Conservation (phyloP, 805 yeast species). For the Kodamaea nitidulidarum region DNA sequence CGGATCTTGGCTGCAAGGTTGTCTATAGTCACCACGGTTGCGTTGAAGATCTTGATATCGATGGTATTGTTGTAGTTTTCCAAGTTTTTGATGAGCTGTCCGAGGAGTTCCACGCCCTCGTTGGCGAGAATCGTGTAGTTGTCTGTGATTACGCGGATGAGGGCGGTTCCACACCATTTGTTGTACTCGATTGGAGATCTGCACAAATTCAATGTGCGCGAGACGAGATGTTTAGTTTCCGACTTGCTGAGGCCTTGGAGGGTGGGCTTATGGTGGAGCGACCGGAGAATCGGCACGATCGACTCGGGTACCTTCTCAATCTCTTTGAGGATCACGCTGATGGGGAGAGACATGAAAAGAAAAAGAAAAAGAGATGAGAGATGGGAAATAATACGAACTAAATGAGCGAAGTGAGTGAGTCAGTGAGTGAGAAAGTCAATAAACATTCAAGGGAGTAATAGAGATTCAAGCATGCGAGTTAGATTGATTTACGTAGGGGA, state of each 20-base stretch:
- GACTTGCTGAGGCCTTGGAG: conserved; percentile 44
- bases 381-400: no score
- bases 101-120: conserved; percentile 39
- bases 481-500: no score
- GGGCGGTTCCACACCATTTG: conserved; percentile 59
- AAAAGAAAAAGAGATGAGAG: background rate
- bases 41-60: conserved; percentile 30
- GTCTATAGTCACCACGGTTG: conserved; percentile 39
- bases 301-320: conserved; percentile 6
- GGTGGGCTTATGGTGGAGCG: conserved; percentile 27
- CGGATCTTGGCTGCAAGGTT: conserved; percentile 48
- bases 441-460: background rate
- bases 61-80: conserved; percentile 35
- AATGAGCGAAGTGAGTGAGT: no score
- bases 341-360: conserved; percentile 5
- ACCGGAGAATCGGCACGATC: conserved; percentile 29
- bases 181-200: conserved; percentile 41
- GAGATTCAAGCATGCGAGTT: no score
- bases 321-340: conserved; percentile 4
- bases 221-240: conserved; percentile 48
- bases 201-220: conserved; percentile 40
- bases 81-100: conserved; percentile 39
- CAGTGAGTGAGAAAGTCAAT: no score
- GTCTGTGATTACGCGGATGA: conserved; percentile 42
- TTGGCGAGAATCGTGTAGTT: conserved; percentile 36